Percentiles rank a stretch among this genome's conserved stretches.
These are phyloP conservation scores for Populus hybrid DNA, from an alignment of 441 rosid species.

Conservation along the genomic window DNA sequence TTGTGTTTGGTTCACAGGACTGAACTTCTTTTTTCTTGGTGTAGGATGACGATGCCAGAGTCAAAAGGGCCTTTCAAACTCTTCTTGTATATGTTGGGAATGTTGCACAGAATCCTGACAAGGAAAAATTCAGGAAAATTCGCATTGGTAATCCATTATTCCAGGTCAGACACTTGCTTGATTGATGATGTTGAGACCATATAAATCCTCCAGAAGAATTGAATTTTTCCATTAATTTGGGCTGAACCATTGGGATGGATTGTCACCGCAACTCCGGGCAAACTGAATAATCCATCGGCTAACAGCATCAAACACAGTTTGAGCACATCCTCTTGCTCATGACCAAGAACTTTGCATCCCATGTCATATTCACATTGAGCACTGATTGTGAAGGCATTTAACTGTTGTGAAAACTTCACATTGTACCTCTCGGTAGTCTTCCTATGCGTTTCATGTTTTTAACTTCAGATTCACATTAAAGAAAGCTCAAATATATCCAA, in stretches of 20 bases:
- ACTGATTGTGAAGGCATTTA: not conserved
- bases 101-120: conserved; percentile 48
- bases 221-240: not conserved
- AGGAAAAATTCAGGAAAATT: conserved; percentile 71
- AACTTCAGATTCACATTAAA: not conserved
- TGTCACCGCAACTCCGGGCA: not conserved
- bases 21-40: conserved; percentile 6
- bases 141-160: conserved; percentile 60
- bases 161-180: conserved; percentile 35
- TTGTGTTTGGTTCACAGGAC: not conserved
- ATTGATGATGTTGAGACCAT: not conserved
- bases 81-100: conserved; percentile 65
- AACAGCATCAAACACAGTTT: no score
- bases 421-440: not conserved
- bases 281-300: no score
- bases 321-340: no score
- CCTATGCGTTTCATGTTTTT: not conserved
- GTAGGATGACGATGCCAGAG: conserved; percentile 57
- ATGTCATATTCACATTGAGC: not conserved
- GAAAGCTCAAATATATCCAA: not conserved
- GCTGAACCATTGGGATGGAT: not conserved
- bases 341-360: no score
- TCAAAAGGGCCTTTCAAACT: conserved; percentile 61
- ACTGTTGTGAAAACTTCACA: not conserved
- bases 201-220: not conserved